Evolutionary conservation across 176 grass and related monocot species (phyloP).

Genomic region (Melocanna baccifera): DNA sequence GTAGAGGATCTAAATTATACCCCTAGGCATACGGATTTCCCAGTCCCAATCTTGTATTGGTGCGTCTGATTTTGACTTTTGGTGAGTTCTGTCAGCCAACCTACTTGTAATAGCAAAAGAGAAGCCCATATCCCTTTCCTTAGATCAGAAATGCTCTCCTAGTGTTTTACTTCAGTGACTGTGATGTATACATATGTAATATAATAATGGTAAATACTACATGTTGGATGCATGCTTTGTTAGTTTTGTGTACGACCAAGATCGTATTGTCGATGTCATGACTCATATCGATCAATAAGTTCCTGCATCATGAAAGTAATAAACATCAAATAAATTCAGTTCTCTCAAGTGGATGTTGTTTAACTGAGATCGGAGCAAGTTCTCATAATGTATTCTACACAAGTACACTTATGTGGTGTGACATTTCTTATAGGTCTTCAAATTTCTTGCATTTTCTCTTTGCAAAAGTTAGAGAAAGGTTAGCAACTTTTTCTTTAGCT

Average conservation of each 20-base stretch:
- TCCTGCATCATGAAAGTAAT: not conserved
- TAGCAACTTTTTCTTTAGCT: not conserved
- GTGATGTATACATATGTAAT: not conserved
- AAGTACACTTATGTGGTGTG: not conserved
- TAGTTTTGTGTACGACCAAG: not conserved
- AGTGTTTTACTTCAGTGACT: not conserved
- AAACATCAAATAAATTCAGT: not conserved
- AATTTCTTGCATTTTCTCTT: not conserved
- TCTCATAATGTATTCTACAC: not conserved
- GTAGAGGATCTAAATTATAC: not conserved
- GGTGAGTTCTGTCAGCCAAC: not conserved
- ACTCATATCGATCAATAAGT: not conserved
- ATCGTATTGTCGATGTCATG: constrained; percentile 15
- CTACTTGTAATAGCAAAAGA: not conserved
- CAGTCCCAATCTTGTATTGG: not conserved
- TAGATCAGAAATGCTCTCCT: not conserved
- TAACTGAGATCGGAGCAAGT: not conserved
- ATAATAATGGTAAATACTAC: not conserved
- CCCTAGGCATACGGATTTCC: not conserved
- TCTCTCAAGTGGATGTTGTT: constrained; percentile 8
- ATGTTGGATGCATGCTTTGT: not conserved
- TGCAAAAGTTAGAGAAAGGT: not conserved
- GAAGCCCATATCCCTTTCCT: not conserved
- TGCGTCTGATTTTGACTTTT: not conserved
- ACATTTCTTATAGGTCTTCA: not conserved